Conservation (phyloP, 345 rosid genomes). For the Mangifera indica region DNA sequence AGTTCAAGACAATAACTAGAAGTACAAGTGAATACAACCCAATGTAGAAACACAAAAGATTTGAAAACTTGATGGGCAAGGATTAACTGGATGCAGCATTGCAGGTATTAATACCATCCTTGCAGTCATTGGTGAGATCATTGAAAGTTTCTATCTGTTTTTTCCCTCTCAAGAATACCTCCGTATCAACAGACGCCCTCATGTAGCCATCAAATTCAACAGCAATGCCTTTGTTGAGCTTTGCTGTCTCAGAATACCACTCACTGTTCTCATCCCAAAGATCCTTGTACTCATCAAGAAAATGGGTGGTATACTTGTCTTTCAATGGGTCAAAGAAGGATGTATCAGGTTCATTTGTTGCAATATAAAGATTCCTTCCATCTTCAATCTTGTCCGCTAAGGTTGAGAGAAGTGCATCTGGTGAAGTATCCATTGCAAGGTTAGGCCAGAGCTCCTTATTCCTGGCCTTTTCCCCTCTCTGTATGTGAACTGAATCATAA, state of each 20-base stretch:
- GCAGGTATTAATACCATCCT: conserved; percentile 84
- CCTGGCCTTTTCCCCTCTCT: conserved; percentile 79
- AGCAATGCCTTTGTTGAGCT: conserved; percentile 75
- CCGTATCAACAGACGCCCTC: conserved; percentile 84
- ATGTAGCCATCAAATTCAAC: conserved; percentile 93
- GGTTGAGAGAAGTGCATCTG: conserved; percentile 57
- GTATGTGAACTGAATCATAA: conserved; percentile 79
- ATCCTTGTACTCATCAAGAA: conserved; percentile 78
- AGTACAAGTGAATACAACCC: conserved; percentile 13
- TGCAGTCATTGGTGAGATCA: conserved; percentile 87
- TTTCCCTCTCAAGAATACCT: conserved; percentile 92
- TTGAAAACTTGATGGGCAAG: conserved; percentile 10
- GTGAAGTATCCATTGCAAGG: conserved; percentile 73
- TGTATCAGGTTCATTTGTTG: conserved; percentile 71
- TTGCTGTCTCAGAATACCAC: conserved; percentile 84
- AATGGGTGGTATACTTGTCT: conserved; percentile 79
- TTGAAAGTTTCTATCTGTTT: conserved; percentile 92
- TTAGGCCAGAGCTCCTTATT: conserved; percentile 88
- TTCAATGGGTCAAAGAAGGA: conserved; percentile 75
- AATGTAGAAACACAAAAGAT: conserved; percentile 10
- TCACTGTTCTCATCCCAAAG: conserved; percentile 86
- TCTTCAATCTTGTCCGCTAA: conserved; percentile 69
- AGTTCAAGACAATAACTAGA: conserved; percentile 19
- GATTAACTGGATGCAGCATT: conserved; percentile 57
- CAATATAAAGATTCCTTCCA: conserved; percentile 75